phyloP scores from a whole-genome alignment of 2,329 filamentous ascomycete genomes.

The Teratosphaeria zuluensis region DNA sequence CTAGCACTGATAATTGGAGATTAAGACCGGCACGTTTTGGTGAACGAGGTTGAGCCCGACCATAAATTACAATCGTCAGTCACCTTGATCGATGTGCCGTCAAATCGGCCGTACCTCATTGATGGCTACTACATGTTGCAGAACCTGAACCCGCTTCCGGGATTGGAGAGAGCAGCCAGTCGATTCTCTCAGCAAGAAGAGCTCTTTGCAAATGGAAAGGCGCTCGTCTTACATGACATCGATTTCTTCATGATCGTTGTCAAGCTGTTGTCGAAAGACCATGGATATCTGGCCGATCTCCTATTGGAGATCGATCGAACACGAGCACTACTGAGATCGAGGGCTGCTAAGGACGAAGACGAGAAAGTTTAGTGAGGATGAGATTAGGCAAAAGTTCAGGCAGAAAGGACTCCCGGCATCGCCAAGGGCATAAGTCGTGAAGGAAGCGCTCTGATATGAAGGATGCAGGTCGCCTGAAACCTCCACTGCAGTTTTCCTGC shows the following conservation, averaged over 20 bases:
- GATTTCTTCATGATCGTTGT: constrained; percentile 60
- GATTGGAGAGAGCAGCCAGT: constrained; percentile 76
- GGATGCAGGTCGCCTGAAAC: neutral
- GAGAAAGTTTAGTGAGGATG: constrained; percentile 54
- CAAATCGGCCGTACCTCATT: constrained; percentile 65
- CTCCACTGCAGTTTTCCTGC: neutral
- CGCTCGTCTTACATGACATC: constrained; percentile 70
- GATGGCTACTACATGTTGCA: constrained; percentile 80
- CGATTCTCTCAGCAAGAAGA: constrained; percentile 59
- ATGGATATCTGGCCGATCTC: constrained; percentile 58
- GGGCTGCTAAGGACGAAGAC: constrained; percentile 58
- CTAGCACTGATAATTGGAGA: constrained; percentile 72
- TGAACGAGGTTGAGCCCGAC: constrained; percentile 63
- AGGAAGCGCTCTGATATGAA: neutral
- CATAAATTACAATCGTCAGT: constrained; percentile 73
- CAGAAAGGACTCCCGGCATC: neutral
- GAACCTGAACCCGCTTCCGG: constrained; percentile 64
- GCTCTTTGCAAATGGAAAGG: constrained; percentile 55
- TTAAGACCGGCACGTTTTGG: constrained; percentile 76
- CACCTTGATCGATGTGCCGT: constrained; percentile 62
- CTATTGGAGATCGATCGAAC: constrained; percentile 63
- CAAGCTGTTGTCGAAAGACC: constrained; percentile 60
- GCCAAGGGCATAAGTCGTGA: neutral
- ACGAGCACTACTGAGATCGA: constrained; percentile 55
- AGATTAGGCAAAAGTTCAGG: constrained; percentile 50